Conservation (phyloP, 2,329 filamentous ascomycete species). For the Didymella lethalis region DNA sequence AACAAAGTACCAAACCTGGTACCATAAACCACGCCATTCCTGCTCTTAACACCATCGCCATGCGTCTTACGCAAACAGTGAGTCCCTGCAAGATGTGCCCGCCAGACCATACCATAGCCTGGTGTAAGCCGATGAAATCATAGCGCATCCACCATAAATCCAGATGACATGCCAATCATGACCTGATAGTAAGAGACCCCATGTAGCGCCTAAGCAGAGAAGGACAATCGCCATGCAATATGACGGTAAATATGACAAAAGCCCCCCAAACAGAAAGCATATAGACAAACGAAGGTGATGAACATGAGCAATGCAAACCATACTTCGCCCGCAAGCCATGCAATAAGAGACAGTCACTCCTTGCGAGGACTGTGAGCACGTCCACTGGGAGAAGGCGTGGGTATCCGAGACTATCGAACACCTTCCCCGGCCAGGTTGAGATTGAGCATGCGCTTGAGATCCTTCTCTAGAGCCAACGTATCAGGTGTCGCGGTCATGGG, state of each 20-base stretch:
- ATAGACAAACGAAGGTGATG: slow-evolving; percentile 34
- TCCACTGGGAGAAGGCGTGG: slow-evolving; percentile 12
- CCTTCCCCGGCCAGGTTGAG: slow-evolving; percentile 35
- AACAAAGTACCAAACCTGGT: slow-evolving; percentile 26
- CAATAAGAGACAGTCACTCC: slow-evolving; percentile 29
- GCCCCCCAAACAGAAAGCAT: slow-evolving; percentile 21
- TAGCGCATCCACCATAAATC: slow-evolving; percentile 12
- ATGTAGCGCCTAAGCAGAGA: slow-evolving; percentile 28
- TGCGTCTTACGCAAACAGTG: slow-evolving; percentile 15
- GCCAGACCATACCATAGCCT: slow-evolving; percentile 12
- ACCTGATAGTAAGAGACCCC: slow-evolving; percentile 23
- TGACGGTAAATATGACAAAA: slow-evolving; percentile 17
- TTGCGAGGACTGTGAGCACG: not conserved
- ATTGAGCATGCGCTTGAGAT: slow-evolving; percentile 50
- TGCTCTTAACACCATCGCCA: slow-evolving; percentile 21
- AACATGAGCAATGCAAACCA: slow-evolving; percentile 25
- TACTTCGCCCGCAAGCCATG: slow-evolving; percentile 35
- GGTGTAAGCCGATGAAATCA: slow-evolving; percentile 12
- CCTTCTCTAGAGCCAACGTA: slow-evolving; percentile 44
- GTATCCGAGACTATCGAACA: slow-evolving; percentile 32
- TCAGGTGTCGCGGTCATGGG: slow-evolving; percentile 29
- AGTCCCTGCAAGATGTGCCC: slow-evolving; percentile 14
- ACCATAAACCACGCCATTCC: slow-evolving; percentile 18
- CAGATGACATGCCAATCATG: slow-evolving; percentile 26
- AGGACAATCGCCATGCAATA: slow-evolving; percentile 29